Percentiles rank a stretch among this genome's conserved stretches.
These are phyloP conservation scores for Gymnopilus dilepis DNA, from an alignment of 768 basidiomycete genomes.

Conservation along the genomic window DNA sequence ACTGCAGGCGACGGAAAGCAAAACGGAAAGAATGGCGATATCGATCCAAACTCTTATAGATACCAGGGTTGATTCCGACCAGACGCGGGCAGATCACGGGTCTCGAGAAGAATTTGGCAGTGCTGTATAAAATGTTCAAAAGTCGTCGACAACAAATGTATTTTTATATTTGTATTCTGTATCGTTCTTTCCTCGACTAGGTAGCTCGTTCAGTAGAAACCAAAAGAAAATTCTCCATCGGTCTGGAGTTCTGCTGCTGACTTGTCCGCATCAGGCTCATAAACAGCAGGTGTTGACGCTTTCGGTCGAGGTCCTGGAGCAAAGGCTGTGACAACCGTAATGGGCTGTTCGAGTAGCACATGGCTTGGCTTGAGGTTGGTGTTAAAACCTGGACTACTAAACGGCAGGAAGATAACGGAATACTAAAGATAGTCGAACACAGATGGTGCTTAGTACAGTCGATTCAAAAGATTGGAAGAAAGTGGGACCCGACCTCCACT, in stretches of 20 bases:
- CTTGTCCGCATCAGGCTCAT: slow-evolving; percentile 20
- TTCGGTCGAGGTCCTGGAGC: slow-evolving; percentile 34
- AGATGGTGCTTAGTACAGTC: background rate
- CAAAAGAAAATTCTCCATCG: slow-evolving; percentile 9
- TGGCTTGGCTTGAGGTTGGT: slow-evolving; percentile 23
- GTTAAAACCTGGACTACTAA: slow-evolving; percentile 36
- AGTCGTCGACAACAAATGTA: background rate
- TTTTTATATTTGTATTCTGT: background rate
- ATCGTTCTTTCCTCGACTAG: too few relatives aligned
- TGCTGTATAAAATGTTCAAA: background rate
- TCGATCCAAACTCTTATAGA: slow-evolving; percentile 29
- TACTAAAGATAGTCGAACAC: slow-evolving; percentile 37
- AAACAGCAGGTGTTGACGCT: slow-evolving; percentile 32
- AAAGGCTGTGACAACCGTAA: slow-evolving; percentile 37
- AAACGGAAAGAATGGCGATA: slow-evolving; percentile 21
- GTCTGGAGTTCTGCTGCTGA: slow-evolving; percentile 10
- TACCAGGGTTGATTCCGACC: slow-evolving; percentile 18
- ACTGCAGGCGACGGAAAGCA: slow-evolving; percentile 11
- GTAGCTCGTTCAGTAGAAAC: slow-evolving; percentile 12
- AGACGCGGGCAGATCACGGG: background rate
- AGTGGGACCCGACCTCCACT: slow-evolving; percentile 35
- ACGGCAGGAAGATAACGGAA: slow-evolving; percentile 42
- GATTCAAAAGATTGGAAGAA: background rate
- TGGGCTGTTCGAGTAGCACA: slow-evolving; percentile 32
- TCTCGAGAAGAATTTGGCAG: background rate